Base-by-base conservation (phyloP, 2,329 filamentous ascomycete genomes). In the Colletotrichum lentis region DNA sequence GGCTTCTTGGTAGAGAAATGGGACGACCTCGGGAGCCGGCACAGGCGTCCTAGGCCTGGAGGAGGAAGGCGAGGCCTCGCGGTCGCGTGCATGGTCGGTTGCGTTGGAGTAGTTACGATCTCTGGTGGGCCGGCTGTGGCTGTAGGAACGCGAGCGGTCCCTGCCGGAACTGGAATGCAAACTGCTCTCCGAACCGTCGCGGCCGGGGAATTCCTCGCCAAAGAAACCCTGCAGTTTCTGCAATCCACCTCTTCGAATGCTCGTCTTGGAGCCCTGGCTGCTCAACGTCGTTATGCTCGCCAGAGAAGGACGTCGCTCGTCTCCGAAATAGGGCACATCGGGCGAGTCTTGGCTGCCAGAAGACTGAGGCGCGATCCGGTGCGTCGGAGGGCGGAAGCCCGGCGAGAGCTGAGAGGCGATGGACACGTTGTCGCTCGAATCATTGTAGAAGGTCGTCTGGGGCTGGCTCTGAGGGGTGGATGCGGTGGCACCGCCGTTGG, bases 1-100 rank as follows among this genome's bases (percentile, higher is more conserved):
- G 72, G 86, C 86, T 76, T 96, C 93, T 79, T 98, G 96, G 77
- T 96, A 98, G 70, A 97, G 86, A 85, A 97, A 99, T n/a, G 96
- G 96, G 46, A 97, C 96, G 66, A 99, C 94, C 79, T 98, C 95
- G 75, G 93, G 96, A 14, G 92, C 93, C 49, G 92, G 92, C 59
- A 94, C 85, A 14, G 94, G 94, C n/a, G 93, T 97, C 73, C 91
- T 87, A 55, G 94, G 93, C 72, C 93, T 86, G 35, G 91, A 94
- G 39, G 88, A 88, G 60, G 87, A 86, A 47, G 93, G 93, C 61
- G 94, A 96, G 53, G 85, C 85, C 71, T 94, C 90, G 47, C 67
- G 52, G 44, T 69, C 66, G 69, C 90, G 84, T 71, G 90, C 90
- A 73, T 90, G 87, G 75, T 96, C 88, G 62, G 88, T 90, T 61